A percentile compares a stretch with the other conserved stretches of the same genome.
Evolutionary conservation across 164 flowering plant species (phyloP).

Genomic region (Pachysandra terminalis): DNA sequence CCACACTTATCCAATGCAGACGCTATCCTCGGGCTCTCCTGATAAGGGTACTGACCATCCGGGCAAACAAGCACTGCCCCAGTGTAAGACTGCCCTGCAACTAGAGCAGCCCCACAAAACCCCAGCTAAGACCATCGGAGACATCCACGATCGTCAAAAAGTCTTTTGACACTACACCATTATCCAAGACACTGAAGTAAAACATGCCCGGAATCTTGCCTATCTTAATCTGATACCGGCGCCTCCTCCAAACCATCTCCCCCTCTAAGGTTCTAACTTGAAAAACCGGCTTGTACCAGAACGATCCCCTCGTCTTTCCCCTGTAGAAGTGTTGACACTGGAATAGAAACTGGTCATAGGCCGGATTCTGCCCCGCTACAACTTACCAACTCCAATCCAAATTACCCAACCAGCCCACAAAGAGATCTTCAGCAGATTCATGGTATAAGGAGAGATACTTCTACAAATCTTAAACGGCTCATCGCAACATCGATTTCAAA

Average conservation of each 20-base stretch:
- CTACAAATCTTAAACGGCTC: too few species aligned
- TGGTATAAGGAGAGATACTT: too few species aligned
- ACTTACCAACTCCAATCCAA: constrained; percentile 98
- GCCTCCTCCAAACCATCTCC: constrained; percentile 78
- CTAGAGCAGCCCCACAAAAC: constrained; percentile 89
- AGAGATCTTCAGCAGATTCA: constrained; percentile 85
- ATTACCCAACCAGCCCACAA: constrained; percentile 87
- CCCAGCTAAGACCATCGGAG: constrained; percentile 83
- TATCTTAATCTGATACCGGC: constrained; percentile 80
- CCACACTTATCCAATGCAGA: constrained; percentile 69
- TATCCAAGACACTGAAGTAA: constrained; percentile 80
- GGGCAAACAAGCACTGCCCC: constrained; percentile 94
- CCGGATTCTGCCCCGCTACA: constrained; percentile 94
- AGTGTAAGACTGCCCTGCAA: constrained; percentile 86
- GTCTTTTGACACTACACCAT: constrained; percentile 96
- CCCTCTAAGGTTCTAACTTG: constrained; percentile 81
- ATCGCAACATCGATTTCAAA: too few species aligned
- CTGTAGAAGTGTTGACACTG: constrained; percentile 92
- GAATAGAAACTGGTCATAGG: constrained; percentile 97
- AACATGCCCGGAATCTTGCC: constrained; percentile 69
- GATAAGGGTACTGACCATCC: constrained; percentile 62
- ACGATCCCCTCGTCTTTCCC: constrained; percentile 86
- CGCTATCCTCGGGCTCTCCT: constrained; percentile 32
- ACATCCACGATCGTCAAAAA: constrained; percentile 92
- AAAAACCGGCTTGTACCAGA: constrained; percentile 97